phyloP scores from a whole-genome alignment of 192 early-diverging fungal genomes.

The Helicostylum pulchrum region DNA sequence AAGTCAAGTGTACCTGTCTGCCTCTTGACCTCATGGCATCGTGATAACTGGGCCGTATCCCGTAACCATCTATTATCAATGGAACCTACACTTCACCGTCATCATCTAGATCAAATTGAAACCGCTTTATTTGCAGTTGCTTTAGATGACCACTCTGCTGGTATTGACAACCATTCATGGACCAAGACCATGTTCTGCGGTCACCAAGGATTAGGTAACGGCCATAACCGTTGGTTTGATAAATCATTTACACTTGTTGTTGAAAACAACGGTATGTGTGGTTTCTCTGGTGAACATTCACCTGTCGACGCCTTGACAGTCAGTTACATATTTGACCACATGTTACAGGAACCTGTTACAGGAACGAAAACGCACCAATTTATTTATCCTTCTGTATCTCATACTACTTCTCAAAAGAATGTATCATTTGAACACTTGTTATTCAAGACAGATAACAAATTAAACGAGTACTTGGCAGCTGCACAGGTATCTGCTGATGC shows the following conservation, averaged over 20 bases:
- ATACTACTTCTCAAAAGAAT: neutral
- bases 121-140: constrained; percentile 70
- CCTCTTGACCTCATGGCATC: constrained; percentile 73
- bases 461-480: constrained; percentile 13
- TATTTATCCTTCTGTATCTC: neutral
- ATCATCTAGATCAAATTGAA: constrained; percentile 63
- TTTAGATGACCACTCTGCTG: constrained; percentile 65
- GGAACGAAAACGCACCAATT: neutral
- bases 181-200: constrained; percentile 48
- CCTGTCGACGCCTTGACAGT: constrained; percentile 25
- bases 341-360: constrained; percentile 16
- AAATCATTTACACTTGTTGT: constrained; percentile 69
- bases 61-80: constrained; percentile 65
- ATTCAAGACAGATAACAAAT: neutral
- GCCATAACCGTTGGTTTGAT: constrained; percentile 90
- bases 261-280: constrained; percentile 70
- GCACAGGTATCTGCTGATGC: constrained; percentile 53
- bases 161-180: constrained; percentile 31
- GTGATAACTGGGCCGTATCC: constrained; percentile 77
- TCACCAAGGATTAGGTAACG: constrained; percentile 53
- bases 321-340: constrained; percentile 25
- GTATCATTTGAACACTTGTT: neutral
- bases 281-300: constrained; percentile 57
- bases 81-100: constrained; percentile 50
- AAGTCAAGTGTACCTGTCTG: constrained; percentile 56